Conservation (phyloP, 257 asterid genomes). For the Paulownia fortunei region DNA sequence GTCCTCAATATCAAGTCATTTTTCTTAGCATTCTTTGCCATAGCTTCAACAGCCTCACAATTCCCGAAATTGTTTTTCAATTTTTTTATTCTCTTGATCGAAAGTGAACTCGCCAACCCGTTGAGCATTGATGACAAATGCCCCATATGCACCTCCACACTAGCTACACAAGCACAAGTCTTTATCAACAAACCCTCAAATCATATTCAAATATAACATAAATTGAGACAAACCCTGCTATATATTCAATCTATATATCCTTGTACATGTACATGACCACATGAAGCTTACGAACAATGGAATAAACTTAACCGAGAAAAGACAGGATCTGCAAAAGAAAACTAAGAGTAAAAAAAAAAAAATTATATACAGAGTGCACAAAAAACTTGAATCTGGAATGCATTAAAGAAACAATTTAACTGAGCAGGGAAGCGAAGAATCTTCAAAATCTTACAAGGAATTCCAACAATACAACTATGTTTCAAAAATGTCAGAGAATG, state of each 20-base stretch:
- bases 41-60: slow-evolving; percentile 52
- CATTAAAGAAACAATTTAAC: slow-evolving; percentile 36
- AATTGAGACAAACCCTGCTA: background rate
- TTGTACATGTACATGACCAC: background rate
- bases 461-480: slow-evolving; percentile 33
- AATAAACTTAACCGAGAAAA: slow-evolving; percentile 30
- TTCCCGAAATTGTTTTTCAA: slow-evolving; percentile 26
- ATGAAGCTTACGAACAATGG: slow-evolving; percentile 17
- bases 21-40: slow-evolving; percentile 61
- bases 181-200: slow-evolving; percentile 6
- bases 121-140: slow-evolving; percentile 73
- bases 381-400: slow-evolving; percentile 42
- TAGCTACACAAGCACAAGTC: slow-evolving; percentile 35
- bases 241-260: background rate
- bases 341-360: slow-evolving; percentile 26
- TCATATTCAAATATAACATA: background rate
- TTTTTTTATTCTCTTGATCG: slow-evolving; percentile 46
- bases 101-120: slow-evolving; percentile 66
- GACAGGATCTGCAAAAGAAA: slow-evolving; percentile 56
- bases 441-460: slow-evolving; percentile 45
- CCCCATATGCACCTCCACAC: slow-evolving; percentile 55
- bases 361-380: background rate
- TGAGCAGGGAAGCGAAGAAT: slow-evolving; percentile 36
- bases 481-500: slow-evolving; percentile 34
- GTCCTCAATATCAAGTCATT: slow-evolving; percentile 62